These are phyloP conservation scores for Hyphodiscus sp. DNA, from an alignment of 2,329 filamentous ascomycete species.

Conservation along the genomic window DNA sequence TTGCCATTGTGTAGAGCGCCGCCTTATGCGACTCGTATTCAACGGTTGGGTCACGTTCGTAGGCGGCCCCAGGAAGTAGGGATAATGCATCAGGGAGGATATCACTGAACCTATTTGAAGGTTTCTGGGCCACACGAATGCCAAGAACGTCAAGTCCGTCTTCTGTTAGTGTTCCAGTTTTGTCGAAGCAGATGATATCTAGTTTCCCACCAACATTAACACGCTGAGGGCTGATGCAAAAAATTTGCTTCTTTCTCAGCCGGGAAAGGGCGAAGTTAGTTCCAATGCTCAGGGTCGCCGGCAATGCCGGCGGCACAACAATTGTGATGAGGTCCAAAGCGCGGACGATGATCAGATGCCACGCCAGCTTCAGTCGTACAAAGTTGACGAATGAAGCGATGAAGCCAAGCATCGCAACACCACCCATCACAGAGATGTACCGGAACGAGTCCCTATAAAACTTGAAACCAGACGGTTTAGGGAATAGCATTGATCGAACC, in stretches of 20 bases:
- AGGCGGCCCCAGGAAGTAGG: constrained; percentile 46
- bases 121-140: constrained; percentile 67
- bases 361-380: constrained; percentile 71
- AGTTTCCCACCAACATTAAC: constrained; percentile 96
- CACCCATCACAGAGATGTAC: constrained; percentile 94
- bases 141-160: constrained; percentile 93
- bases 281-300: constrained; percentile 91
- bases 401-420: constrained; percentile 81
- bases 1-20: constrained; percentile 90
- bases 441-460: constrained; percentile 97
- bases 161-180: constrained; percentile 96
- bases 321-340: constrained; percentile 96
- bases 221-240: constrained; percentile 94
- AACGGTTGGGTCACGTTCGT: constrained; percentile 52
- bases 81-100: constrained; percentile 60
- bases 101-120: constrained; percentile 62
- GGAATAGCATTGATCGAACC: constrained; percentile 96
- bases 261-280: constrained; percentile 89
- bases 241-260: constrained; percentile 84
- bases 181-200: constrained; percentile 96
- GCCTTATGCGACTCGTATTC: constrained; percentile 58
- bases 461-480: constrained; percentile 96
- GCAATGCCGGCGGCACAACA: constrained; percentile 89
- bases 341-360: constrained; percentile 86
- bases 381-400: constrained; percentile 91